Evolutionary conservation across 257 asterid genomes (phyloP).

Genomic region (Petunia axillaris): DNA sequence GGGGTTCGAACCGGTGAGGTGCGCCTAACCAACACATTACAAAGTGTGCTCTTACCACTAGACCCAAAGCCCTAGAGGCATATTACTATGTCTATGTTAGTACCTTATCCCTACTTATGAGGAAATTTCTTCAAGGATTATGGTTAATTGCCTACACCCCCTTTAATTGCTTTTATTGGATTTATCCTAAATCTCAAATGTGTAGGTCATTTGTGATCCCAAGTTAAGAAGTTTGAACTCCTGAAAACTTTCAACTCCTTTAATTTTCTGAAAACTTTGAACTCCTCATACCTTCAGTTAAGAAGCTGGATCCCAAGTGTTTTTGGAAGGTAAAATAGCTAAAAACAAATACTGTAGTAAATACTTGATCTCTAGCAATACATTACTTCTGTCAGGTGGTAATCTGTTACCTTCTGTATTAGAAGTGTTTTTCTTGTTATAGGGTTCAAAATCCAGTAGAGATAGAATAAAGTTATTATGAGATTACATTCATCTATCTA

Average conservation of each 20-base stretch:
- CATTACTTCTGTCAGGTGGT: background rate
- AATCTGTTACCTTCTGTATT: background rate
- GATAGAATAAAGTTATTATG: background rate
- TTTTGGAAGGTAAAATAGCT: conserved; percentile 11
- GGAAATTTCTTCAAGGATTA: background rate
- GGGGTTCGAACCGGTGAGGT: too few relatives aligned
- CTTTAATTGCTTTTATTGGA: background rate
- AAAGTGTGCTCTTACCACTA: too few relatives aligned
- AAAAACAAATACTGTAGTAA: background rate
- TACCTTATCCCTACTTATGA: background rate
- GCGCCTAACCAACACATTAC: too few relatives aligned
- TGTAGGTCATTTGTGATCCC: background rate
- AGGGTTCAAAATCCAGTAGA: background rate
- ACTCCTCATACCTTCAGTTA: background rate
- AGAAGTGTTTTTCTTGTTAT: background rate
- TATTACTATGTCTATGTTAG: background rate
- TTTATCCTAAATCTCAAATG: background rate
- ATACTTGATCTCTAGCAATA: background rate
- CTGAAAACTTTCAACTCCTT: background rate
- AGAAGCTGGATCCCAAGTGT: conserved; percentile 11
- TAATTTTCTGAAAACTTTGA: background rate
- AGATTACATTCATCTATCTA: background rate
- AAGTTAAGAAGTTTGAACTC: background rate
- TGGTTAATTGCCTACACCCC: background rate
- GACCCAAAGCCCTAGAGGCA: too few relatives aligned